These are phyloP conservation scores for Sugiyamaella lignohabitans DNA, from an alignment of 805 yeast species.

Conservation along the genomic window DNA sequence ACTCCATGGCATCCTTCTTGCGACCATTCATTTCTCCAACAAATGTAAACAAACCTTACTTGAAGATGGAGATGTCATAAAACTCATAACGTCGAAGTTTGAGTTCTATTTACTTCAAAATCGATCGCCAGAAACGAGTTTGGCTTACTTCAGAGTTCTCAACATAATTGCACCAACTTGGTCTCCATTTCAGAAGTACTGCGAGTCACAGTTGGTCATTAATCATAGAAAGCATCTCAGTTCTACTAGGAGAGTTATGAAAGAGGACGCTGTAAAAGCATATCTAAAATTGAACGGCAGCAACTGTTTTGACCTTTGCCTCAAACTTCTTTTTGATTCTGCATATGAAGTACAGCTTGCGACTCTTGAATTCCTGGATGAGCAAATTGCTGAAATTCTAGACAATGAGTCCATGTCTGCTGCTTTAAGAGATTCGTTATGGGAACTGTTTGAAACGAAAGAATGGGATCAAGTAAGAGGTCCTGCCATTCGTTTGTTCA, in stretches of 20 bases:
- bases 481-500: slow-evolving; percentile 22
- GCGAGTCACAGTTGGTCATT: background rate
- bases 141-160: slow-evolving; percentile 18
- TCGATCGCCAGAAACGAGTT: slow-evolving; percentile 20
- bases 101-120: slow-evolving; percentile 15
- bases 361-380: slow-evolving; percentile 13
- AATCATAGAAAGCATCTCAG: slow-evolving; percentile 7
- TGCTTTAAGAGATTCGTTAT: slow-evolving; percentile 6
- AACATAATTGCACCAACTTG: background rate
- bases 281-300: background rate
- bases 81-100: slow-evolving; percentile 7
- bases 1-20: slow-evolving; percentile 55
- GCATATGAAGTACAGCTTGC: slow-evolving; percentile 22
- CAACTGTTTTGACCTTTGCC: background rate
- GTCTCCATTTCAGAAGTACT: slow-evolving; percentile 1
- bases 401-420: too few species aligned
- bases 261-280: slow-evolving; percentile 14
- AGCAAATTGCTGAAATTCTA: background rate
- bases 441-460: slow-evolving; percentile 17
- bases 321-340: slow-evolving; percentile 12
- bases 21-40: slow-evolving; percentile 23
- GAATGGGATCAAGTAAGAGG: slow-evolving; percentile 25
- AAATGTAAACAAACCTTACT: background rate
- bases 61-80: slow-evolving; percentile 2
- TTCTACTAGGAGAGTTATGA: slow-evolving; percentile 15